Conservation (phyloP, 2,329 filamentous ascomycete species). For the Mycocentrospora acerina region DNA sequence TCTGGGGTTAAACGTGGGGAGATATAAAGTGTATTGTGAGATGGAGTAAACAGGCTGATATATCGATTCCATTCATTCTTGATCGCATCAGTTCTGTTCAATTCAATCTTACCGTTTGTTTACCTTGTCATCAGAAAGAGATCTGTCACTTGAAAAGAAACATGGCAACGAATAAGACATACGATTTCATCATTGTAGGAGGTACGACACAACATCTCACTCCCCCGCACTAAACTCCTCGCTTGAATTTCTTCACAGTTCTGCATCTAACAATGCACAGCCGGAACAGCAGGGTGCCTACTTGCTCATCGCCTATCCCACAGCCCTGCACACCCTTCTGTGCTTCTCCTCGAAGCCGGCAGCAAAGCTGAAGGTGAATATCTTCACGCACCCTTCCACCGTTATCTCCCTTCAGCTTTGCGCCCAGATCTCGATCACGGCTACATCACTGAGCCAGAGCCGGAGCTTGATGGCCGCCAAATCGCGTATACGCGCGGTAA, state of each 20-base stretch:
- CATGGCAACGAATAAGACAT: constrained; percentile 4
- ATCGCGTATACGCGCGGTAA: constrained; percentile 51
- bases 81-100: no score
- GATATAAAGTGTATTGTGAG: no score
- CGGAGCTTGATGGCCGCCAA: constrained; percentile 41
- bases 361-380: constrained; percentile 50
- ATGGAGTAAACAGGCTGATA: no score
- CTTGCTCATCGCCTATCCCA: constrained; percentile 57
- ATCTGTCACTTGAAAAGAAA: no score
- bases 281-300: constrained; percentile 61
- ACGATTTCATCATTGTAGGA: constrained; percentile 47
- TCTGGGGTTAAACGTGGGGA: no score
- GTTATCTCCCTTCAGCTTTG: constrained; percentile 50
- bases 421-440: constrained; percentile 54
- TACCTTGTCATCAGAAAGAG: no score
- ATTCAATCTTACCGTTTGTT: no score
- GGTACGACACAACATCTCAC: constrained; percentile 32
- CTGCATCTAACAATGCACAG: constrained; percentile 33
- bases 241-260: no score
- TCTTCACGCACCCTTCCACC: constrained; percentile 52
- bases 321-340: constrained; percentile 49
- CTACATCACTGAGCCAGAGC: constrained; percentile 43
- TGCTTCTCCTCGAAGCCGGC: constrained; percentile 65
- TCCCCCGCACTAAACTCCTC: no score
- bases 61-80: no score